Conservation (phyloP, 805 yeast genomes). For the Candida suzukii region DNA sequence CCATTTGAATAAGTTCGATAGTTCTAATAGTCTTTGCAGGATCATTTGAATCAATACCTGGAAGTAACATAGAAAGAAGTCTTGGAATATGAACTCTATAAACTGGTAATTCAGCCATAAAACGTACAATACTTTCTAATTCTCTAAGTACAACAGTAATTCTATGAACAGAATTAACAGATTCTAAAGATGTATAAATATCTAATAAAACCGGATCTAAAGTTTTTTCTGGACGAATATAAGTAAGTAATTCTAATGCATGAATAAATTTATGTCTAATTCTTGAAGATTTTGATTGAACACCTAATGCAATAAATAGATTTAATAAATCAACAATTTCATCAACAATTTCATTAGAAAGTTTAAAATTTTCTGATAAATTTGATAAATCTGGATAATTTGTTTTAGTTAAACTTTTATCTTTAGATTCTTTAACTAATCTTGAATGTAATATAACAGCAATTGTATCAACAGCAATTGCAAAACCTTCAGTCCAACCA, state of each 20-base stretch:
- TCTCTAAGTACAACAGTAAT: slow-evolving; percentile 65
- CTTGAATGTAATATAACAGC: slow-evolving; percentile 57
- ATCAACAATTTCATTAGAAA: slow-evolving; percentile 14
- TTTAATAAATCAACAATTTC: slow-evolving; percentile 33
- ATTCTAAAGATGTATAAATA: slow-evolving; percentile 65
- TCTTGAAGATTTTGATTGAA: slow-evolving; percentile 65
- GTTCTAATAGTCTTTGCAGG: slow-evolving; percentile 63
- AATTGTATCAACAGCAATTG: slow-evolving; percentile 57
- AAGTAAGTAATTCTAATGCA: slow-evolving; percentile 57
- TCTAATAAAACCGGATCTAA: slow-evolving; percentile 55
- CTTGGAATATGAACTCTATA: slow-evolving; percentile 77
- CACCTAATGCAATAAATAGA: slow-evolving; percentile 56
- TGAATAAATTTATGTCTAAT: slow-evolving; percentile 52
- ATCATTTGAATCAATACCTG: slow-evolving; percentile 88
- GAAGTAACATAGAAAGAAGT: slow-evolving; percentile 58
- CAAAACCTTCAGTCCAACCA: slow-evolving; percentile 69
- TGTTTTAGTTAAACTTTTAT: slow-evolving; percentile 14
- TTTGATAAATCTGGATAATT: slow-evolving; percentile 16
- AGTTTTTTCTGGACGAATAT: slow-evolving; percentile 47
- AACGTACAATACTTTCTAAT: slow-evolving; percentile 57
- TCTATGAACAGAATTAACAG: slow-evolving; percentile 72
- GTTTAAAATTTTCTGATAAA: slow-evolving; percentile 16
- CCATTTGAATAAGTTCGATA: slow-evolving; percentile 59
- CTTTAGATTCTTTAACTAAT: slow-evolving; percentile 40
- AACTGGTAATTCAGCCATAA: slow-evolving; percentile 53